These are phyloP conservation scores for Hypoxylon trugodes DNA, from an alignment of 495 filamentous ascomycete genomes.

Conservation along the genomic window DNA sequence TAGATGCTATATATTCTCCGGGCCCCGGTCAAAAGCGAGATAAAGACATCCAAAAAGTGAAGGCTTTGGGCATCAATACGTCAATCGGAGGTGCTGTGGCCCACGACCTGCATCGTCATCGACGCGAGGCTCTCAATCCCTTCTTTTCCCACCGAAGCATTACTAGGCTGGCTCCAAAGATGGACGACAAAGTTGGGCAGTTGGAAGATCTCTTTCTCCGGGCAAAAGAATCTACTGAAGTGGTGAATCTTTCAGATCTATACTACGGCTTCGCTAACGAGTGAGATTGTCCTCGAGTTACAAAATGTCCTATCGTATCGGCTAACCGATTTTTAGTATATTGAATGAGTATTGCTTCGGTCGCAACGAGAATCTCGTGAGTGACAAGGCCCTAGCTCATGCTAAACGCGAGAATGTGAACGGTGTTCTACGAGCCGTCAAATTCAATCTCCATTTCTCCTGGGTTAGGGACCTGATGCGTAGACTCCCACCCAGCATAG, in stretches of 20 bases:
- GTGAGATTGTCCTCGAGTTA: slow-evolving; percentile 19
- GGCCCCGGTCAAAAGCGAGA: slow-evolving; percentile 43
- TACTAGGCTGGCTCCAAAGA: slow-evolving; percentile 41
- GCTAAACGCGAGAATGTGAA: slow-evolving; percentile 18
- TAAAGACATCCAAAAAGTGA: slow-evolving; percentile 18
- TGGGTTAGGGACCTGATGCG: slow-evolving; percentile 24
- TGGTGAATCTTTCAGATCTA: slow-evolving; percentile 53
- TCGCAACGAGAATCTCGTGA: slow-evolving; percentile 9
- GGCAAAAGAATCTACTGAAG: slow-evolving; percentile 41
- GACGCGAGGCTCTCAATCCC: slow-evolving; percentile 47
- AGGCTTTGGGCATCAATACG: slow-evolving; percentile 19
- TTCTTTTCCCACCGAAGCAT: slow-evolving; percentile 52
- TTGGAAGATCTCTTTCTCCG: slow-evolving; percentile 44
- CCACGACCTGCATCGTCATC: slow-evolving; percentile 46
- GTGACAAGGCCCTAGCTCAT: slow-evolving; percentile 4
- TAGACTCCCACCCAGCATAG: slow-evolving; percentile 19
- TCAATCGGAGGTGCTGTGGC: slow-evolving; percentile 32
- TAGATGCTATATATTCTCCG: slow-evolving; percentile 45
- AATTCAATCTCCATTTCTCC: slow-evolving; percentile 27
- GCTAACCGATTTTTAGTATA: slow-evolving; percentile 6
- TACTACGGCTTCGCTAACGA: slow-evolving; percentile 46
- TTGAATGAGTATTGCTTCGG: slow-evolving; percentile 30
- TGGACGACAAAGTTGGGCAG: slow-evolving; percentile 48
- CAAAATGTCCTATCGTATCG: background rate
- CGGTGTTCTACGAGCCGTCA: slow-evolving; percentile 19